Evolutionary conservation across 169 alveolate species (phyloP).

Genomic region (Blepharisma undulans): DNA sequence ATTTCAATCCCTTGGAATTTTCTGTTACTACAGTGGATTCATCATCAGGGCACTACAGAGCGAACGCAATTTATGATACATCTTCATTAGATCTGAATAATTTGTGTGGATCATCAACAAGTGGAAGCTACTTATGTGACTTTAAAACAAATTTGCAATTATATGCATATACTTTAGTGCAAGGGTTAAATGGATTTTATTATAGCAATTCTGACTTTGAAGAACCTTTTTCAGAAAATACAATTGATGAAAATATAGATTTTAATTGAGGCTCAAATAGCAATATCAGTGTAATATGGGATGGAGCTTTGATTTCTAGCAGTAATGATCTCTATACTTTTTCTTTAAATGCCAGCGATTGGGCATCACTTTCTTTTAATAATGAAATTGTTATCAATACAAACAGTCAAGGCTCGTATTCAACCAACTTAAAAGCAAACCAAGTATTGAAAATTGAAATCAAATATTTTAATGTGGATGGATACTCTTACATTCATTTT

Average conservation of each 20-base stretch:
- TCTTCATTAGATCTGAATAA: neutral
- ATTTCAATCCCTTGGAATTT: neutral
- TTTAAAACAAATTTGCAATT: neutral
- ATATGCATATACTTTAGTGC: neutral
- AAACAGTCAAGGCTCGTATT: neutral
- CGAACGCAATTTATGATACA: neutral
- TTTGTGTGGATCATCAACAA: neutral
- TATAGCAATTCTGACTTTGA: neutral
- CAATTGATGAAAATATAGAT: neutral
- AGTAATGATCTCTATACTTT: neutral
- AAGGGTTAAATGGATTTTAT: neutral
- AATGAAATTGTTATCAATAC: neutral
- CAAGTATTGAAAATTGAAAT: neutral
- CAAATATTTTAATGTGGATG: neutral
- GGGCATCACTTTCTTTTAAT: neutral
- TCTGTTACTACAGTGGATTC: neutral
- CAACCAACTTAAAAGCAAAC: neutral
- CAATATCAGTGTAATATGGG: neutral
- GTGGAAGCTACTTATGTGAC: neutral
- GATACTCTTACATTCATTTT: neutral
- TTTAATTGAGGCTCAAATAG: neutral
- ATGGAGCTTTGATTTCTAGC: neutral
- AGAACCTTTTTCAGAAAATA: neutral
- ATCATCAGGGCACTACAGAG: neutral
- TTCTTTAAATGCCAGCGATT: neutral